Base-by-base conservation (phyloP, 306 rosid genomes). In the Cicer arietinum region DNA sequence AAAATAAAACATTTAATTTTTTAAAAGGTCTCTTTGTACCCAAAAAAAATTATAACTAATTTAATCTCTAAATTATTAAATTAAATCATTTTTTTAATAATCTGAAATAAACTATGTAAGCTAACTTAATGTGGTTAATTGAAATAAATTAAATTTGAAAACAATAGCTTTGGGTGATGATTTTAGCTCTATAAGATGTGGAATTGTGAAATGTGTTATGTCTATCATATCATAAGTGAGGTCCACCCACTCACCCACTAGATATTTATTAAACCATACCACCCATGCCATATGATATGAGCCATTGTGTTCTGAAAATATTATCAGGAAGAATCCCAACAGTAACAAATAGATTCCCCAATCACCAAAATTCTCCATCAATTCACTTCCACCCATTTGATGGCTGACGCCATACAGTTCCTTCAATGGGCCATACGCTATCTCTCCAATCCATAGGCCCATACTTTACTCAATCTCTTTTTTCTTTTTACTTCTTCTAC, bases 311-410 rank as follows among this genome's bases (percentile, higher is more conserved):
- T 65, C 8, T 13, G 79, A 75, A 85, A 88, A 88, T 25, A 90
- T 90, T 91, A 86, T 69, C 79, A 66, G 82, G 81, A 84, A 86
- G 96, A 90, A 90, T 90, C 93, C 75, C 87, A 75, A 83, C 92
- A 87, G 96, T 87, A 4, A 51, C 72, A 84, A 80, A 68, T 81
- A 87, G 84, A 89, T 86, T 84, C 89, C 86, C 77, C 73, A 84
- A 77, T 67, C 58, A 74, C 77, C 81, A 76, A 70, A 84, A 75
- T 76, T 84, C 77, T 83, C 77, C 76, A 54, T 77, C 35, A 25
- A 25, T 25, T 25, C 35, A 25, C 35, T 25, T 25, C 35, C 35
- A 25, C 35, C 0, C 35, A 25, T 25, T 25, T 25, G 35, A 3
- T 25, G 57, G 56, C 25, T 78, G 88, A 79, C 83, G 85, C 85